A percentile compares a stretch with the other conserved stretches of the same genome.
These are phyloP conservation scores for Globisporangium takayamanum DNA, from an alignment of 352 stramenopile genomes.

Conservation along the genomic window DNA sequence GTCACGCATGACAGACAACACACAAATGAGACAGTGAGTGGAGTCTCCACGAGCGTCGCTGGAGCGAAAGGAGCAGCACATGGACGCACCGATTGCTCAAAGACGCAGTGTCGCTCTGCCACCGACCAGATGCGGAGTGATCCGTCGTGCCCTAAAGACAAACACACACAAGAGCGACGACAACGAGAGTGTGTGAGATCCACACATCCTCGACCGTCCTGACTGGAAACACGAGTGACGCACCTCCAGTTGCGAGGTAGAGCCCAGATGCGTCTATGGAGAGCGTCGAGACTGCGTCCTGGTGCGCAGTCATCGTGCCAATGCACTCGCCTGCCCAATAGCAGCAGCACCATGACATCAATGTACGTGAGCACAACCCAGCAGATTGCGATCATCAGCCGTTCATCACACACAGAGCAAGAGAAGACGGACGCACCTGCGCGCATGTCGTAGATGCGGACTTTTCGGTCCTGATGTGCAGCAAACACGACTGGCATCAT, in stretches of 20 bases:
- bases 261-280: slow-evolving; percentile 73
- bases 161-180: slow-evolving; percentile 6
- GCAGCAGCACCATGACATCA: background rate
- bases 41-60: background rate
- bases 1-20: background rate
- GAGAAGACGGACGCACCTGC: slow-evolving; percentile 25
- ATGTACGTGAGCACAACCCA: background rate
- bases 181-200: background rate
- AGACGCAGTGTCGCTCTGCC: slow-evolving; percentile 76
- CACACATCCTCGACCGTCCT: background rate
- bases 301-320: slow-evolving; percentile 65
- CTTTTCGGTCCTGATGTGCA: slow-evolving; percentile 76
- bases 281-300: slow-evolving; percentile 74
- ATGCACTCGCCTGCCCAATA: slow-evolving; percentile 57
- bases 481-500: slow-evolving; percentile 81
- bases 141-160: slow-evolving; percentile 60
- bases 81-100: slow-evolving; percentile 64
- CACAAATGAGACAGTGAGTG: background rate
- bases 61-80: background rate
- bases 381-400: no score
- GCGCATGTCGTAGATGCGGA: slow-evolving; percentile 85
- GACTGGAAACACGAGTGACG: background rate
- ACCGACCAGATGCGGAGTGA: slow-evolving; percentile 82
- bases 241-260: slow-evolving; percentile 71
- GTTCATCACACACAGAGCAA: background rate